phyloP scores from a whole-genome alignment of 2,329 filamentous ascomycete species.

The Botrytis aclada region DNA sequence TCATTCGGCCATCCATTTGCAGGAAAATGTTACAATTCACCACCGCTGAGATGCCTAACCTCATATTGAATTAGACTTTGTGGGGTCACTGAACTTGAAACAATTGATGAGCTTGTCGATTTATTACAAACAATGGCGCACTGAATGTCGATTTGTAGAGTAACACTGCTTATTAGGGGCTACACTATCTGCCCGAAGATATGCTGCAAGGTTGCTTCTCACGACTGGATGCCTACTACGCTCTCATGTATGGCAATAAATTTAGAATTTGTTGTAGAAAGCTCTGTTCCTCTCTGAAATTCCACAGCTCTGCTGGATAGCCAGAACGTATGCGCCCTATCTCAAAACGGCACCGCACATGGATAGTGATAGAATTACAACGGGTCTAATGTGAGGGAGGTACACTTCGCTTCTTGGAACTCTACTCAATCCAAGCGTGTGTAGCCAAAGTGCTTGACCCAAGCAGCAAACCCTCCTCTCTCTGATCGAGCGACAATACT shows the following conservation, averaged over 20 bases:
- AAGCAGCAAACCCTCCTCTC: too few species aligned
- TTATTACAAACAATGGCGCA: too few species aligned
- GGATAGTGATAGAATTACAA: too few species aligned
- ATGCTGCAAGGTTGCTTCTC: not conserved
- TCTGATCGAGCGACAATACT: not conserved
- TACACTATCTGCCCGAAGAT: not conserved
- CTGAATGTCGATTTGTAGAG: not conserved
- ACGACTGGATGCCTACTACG: not conserved
- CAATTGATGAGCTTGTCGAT: not conserved
- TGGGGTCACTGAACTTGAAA: too few species aligned
- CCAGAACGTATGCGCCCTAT: not conserved
- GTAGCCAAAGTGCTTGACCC: not conserved
- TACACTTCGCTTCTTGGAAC: not conserved
- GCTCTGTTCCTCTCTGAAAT: not conserved
- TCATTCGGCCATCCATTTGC: not conserved
- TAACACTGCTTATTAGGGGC: not conserved
- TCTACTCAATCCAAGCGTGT: not conserved
- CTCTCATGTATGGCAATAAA: not conserved
- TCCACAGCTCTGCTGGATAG: not conserved
- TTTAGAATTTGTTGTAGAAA: not conserved
- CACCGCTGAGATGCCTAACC: not conserved
- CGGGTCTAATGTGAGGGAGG: not conserved
- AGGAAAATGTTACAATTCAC: not conserved
- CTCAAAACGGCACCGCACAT: not conserved
- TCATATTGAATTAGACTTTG: not conserved